Percentiles rank a stretch among this genome's conserved stretches.
Conservation (phyloP, 2,329 filamentous ascomycete species). For the Aureobasidium sp. region DNA sequence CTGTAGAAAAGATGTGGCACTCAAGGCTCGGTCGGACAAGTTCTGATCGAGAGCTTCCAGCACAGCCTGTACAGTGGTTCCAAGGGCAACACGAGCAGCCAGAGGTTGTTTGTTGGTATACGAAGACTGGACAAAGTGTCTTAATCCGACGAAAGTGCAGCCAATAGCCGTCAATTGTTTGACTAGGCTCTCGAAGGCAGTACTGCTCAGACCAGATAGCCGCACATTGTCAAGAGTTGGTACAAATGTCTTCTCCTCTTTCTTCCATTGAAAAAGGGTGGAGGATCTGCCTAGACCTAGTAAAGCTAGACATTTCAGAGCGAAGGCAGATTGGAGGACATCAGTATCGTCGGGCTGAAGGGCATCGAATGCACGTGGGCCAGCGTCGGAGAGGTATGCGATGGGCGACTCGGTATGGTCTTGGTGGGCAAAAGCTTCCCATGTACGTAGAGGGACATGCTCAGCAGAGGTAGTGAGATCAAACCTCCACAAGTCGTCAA, state of each 20-base stretch:
- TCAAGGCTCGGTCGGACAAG: conserved; percentile 26
- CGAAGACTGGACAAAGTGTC: conserved; percentile 31
- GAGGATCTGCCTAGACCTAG: conserved; percentile 66
- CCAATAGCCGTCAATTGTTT: conserved; percentile 32
- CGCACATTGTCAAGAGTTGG: conserved; percentile 38
- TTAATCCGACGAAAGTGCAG: conserved; percentile 21
- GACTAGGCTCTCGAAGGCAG: conserved; percentile 46
- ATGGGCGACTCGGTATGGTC: conserved; percentile 30
- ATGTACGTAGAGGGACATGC: conserved; percentile 49
- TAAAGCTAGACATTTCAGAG: conserved; percentile 51
- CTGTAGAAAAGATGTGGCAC: conserved; percentile 33
- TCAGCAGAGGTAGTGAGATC: conserved; percentile 28
- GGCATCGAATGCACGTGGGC: conserved; percentile 58
- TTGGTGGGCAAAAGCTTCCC: conserved; percentile 56
- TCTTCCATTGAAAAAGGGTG: conserved; percentile 59
- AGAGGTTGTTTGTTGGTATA: conserved; percentile 30
- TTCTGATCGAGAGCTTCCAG: conserved; percentile 36
- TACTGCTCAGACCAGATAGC: conserved; percentile 45
- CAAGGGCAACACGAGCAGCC: conserved; percentile 36
- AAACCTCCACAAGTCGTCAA: conserved; percentile 36
- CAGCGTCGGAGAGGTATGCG: conserved; percentile 62
- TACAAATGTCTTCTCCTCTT: conserved; percentile 46
- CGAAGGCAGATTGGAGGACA: conserved; percentile 31
- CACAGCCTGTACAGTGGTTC: conserved; percentile 33
- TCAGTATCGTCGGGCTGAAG: conserved; percentile 36